These are phyloP conservation scores for Kurtzmaniella quercitrusa DNA, from an alignment of 1,139 yeast species.

Conservation along the genomic window DNA sequence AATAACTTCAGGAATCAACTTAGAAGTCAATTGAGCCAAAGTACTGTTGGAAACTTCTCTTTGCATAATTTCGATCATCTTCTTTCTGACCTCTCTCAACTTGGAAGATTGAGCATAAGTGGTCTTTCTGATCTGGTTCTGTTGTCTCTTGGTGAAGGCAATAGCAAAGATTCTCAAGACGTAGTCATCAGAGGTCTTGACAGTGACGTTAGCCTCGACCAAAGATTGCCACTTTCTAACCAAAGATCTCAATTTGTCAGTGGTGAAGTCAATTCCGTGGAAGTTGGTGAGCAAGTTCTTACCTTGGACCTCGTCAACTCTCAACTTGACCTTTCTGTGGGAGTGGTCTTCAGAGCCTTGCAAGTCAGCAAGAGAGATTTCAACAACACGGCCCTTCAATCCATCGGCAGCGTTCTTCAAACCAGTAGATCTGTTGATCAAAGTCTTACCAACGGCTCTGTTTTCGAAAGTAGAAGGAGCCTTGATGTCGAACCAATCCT, in stretches of 20 bases:
- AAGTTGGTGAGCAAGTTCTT: constrained; percentile 52
- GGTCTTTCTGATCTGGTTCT: constrained; percentile 48
- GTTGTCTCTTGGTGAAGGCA: constrained; percentile 53
- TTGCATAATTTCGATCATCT: constrained; percentile 50
- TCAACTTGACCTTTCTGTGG: constrained; percentile 48
- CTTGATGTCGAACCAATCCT: constrained; percentile 51
- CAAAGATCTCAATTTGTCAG: constrained; percentile 49
- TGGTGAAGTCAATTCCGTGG: constrained; percentile 49
- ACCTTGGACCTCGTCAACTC: constrained; percentile 54
- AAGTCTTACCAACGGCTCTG: constrained; percentile 50
- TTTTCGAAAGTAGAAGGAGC: constrained; percentile 50
- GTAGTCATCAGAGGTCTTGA: constrained; percentile 49
- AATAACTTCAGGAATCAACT: constrained; percentile 50
- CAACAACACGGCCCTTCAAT: constrained; percentile 49
- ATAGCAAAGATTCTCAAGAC: constrained; percentile 48
- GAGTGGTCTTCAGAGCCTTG: constrained; percentile 53
- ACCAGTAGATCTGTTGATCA: constrained; percentile 50
- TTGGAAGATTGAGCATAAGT: constrained; percentile 49
- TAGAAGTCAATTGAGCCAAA: constrained; percentile 47
- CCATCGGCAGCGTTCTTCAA: constrained; percentile 51
- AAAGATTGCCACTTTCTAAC: constrained; percentile 54
- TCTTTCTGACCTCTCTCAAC: constrained; percentile 49
- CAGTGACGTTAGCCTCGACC: constrained; percentile 50
- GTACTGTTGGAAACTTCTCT: constrained; percentile 50
- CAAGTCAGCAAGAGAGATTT: constrained; percentile 47